phyloP scores from a whole-genome alignment of 805 yeast species.

The Ogataea trehalophila region DNA sequence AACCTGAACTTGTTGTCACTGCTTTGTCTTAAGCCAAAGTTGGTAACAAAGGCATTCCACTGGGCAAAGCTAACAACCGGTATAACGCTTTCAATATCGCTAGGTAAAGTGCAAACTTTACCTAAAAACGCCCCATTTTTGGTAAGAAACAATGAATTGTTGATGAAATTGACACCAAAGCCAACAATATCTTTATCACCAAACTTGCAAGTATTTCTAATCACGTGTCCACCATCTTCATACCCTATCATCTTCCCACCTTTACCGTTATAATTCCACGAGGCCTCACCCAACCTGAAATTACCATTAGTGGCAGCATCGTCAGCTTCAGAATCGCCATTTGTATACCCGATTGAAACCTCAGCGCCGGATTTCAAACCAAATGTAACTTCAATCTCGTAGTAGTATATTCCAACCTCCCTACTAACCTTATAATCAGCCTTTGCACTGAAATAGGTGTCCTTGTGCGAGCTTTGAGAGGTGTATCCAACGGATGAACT shows the following conservation, averaged over 20 bases:
- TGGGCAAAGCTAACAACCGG: conserved; percentile 46
- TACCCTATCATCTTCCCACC: conserved; percentile 40
- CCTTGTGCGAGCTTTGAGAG: conserved; percentile 9
- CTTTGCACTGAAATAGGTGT: conserved; percentile 23
- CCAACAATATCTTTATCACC: conserved; percentile 68
- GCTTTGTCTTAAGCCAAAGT: conserved; percentile 44
- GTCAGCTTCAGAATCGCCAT: conserved; percentile 18
- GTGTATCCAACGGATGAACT: conserved; percentile 2
- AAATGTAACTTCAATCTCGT: conserved; percentile 38
- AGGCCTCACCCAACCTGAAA: conserved; percentile 45
- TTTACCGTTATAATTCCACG: conserved; percentile 51
- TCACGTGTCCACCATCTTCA: conserved; percentile 32
- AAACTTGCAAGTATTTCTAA: conserved; percentile 40
- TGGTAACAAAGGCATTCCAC: conserved; percentile 42
- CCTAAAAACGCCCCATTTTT: conserved; percentile 71
- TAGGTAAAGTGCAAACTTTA: conserved; percentile 44
- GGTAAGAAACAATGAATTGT: conserved; percentile 64
- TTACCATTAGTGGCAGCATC: conserved; percentile 24
- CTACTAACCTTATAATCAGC: conserved; percentile 34
- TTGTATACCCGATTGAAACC: conserved; percentile 42
- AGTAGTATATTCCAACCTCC: conserved; percentile 45
- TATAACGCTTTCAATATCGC: conserved; percentile 26
- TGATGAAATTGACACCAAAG: conserved; percentile 71
- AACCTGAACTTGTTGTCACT: conserved; percentile 34
- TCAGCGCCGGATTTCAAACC: conserved; percentile 35